Percentiles rank a stretch among this genome's conserved stretches.
These are phyloP conservation scores for Prunus salicina DNA, from an alignment of 306 rosid genomes.

Conservation along the genomic window DNA sequence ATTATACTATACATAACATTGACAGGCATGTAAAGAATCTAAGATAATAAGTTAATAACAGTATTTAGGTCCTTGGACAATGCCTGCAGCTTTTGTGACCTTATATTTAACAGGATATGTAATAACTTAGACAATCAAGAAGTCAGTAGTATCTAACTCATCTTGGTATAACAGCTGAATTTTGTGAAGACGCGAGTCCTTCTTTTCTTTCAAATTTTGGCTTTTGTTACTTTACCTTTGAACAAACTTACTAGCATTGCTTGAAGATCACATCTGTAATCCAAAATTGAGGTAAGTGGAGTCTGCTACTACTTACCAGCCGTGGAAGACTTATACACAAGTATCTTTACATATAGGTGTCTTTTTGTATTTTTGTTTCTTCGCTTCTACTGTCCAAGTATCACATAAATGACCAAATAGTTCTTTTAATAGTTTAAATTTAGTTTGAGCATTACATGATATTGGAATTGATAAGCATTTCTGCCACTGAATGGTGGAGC, in stretches of 20 bases:
- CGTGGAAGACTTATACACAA: conserved; percentile 4
- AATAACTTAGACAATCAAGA: not conserved
- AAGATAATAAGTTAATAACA: conserved; percentile 1
- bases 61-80: conserved; percentile 16
- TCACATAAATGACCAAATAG: not conserved
- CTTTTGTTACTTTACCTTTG: not conserved
- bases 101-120: conserved; percentile 14
- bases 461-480: not conserved
- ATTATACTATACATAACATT: conserved; percentile 18
- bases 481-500: conserved; percentile 5
- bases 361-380: too few relatives aligned
- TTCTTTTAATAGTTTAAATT: too few relatives aligned
- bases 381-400: not conserved
- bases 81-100: conserved; percentile 12
- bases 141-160: not conserved
- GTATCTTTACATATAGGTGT: not conserved
- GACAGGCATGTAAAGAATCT: conserved; percentile 10
- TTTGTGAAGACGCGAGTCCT: not conserved
- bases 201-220: not conserved
- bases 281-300: not conserved
- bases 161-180: not conserved
- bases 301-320: not conserved
- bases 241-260: not conserved
- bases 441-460: not conserved
- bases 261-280: not conserved